Percentiles rank a stretch among this genome's conserved stretches.
Evolutionary conservation across 2,329 filamentous ascomycete genomes (phyloP).

Genomic region (Cordyceps fumosorosea): DNA sequence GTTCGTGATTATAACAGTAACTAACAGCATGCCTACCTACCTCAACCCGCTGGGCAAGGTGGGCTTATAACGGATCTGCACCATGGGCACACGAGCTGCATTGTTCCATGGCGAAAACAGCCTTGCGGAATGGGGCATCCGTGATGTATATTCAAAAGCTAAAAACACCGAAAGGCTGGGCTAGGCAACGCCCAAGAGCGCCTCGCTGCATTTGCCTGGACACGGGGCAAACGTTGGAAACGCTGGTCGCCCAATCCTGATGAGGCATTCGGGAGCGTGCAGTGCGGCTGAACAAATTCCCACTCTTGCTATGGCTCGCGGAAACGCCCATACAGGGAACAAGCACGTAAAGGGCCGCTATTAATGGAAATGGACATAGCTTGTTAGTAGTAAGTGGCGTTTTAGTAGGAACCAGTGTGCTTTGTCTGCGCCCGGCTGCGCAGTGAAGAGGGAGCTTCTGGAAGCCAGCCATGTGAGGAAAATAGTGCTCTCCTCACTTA

Average conservation of each 20-base stretch:
- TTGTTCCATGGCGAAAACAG: conserved; percentile 5
- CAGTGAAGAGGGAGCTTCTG: background rate
- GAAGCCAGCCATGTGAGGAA: background rate
- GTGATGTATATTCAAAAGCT: background rate
- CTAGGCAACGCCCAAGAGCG: background rate
- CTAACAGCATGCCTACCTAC: background rate
- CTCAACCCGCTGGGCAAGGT: background rate
- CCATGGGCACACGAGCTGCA: conserved; percentile 8
- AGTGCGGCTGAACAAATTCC: conserved; percentile 5
- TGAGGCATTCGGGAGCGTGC: background rate
- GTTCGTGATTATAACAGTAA: background rate
- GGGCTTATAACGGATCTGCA: background rate
- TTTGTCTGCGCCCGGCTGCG: background rate
- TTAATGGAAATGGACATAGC: conserved; percentile 5
- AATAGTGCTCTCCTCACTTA: background rate
- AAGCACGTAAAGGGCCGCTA: background rate
- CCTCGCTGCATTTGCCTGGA: background rate
- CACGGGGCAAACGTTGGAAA: background rate
- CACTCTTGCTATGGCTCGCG: background rate
- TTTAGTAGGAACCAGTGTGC: background rate
- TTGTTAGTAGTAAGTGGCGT: background rate
- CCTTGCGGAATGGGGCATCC: conserved; percentile 1
- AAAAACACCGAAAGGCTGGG: background rate
- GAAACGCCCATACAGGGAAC: conserved; percentile 1
- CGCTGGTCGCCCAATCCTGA: conserved; percentile 2